Evolutionary conservation across 1,284 basidiomycete genomes (phyloP).

Genomic region (Gymnopus androsaceus): DNA sequence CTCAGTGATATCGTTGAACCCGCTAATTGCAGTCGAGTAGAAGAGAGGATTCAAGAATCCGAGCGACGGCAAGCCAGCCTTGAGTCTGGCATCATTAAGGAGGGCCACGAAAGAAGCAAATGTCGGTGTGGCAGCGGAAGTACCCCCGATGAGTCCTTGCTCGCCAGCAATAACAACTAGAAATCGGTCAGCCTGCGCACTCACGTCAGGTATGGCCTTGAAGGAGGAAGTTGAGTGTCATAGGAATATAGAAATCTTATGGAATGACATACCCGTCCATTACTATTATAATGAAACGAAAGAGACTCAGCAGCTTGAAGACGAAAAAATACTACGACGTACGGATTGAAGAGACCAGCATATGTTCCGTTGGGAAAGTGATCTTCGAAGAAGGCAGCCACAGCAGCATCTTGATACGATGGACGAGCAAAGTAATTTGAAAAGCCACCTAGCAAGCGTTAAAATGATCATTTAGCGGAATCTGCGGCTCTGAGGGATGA

Average conservation of each 20-base stretch:
- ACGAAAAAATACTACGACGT: conserved; percentile 18
- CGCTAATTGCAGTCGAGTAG: conserved; percentile 43
- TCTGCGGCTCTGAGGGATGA: conserved; percentile 21
- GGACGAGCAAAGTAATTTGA: conserved; percentile 49
- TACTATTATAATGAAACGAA: too few relatives aligned
- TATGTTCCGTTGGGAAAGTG: conserved; percentile 49
- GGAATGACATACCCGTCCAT: conserved; percentile 19
- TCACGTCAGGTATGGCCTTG: conserved; percentile 56
- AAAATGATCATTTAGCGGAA: background rate
- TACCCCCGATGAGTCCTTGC: conserved; percentile 33
- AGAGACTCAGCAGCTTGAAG: background rate
- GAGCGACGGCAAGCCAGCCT: conserved; percentile 45
- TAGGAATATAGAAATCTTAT: conserved; percentile 9
- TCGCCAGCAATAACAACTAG: conserved; percentile 41
- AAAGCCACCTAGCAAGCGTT: background rate
- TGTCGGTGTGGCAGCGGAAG: conserved; percentile 3
- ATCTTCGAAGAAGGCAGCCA: conserved; percentile 42
- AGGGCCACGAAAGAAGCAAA: conserved; percentile 56
- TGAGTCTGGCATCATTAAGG: conserved; percentile 62
- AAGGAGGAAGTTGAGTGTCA: background rate
- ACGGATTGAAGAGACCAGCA: conserved; percentile 53
- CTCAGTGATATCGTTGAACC: conserved; percentile 55
- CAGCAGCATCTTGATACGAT: conserved; percentile 49
- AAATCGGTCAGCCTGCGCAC: conserved; percentile 55
- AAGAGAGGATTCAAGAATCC: conserved; percentile 66